A percentile compares a stretch with the other conserved stretches of the same genome.
Evolutionary conservation across 1,139 yeast species (phyloP).

Genomic region (Yamadazyma triangularis): DNA sequence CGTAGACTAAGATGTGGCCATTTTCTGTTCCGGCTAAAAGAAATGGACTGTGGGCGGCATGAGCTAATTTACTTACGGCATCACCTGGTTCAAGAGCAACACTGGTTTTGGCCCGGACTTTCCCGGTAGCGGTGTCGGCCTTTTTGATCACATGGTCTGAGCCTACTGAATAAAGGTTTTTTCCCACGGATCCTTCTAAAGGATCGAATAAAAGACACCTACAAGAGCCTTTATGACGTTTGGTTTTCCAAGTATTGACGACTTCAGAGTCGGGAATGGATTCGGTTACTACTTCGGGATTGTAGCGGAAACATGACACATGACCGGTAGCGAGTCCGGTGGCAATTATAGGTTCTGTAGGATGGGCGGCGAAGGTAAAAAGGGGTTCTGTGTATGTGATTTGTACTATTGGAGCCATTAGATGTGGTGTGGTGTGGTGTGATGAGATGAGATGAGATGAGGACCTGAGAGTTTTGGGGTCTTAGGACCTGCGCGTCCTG

Average conservation of each 20-base stretch:
- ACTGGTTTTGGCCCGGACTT: constrained; percentile 56
- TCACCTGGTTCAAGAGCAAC: too few species aligned
- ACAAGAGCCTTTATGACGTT: constrained; percentile 87
- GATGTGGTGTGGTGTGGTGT: too few species aligned
- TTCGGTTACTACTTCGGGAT: constrained; percentile 31
- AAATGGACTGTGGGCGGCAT: constrained; percentile 60
- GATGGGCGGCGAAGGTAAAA: constrained; percentile 79
- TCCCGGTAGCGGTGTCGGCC: constrained; percentile 70
- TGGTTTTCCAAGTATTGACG: constrained; percentile 70
- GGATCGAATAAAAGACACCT: constrained; percentile 69
- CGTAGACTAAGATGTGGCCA: constrained; percentile 62
- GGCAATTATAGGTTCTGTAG: constrained; percentile 58
- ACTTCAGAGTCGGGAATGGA: constrained; percentile 26
- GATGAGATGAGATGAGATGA: constrained; percentile 11
- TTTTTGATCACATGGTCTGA: constrained; percentile 75
- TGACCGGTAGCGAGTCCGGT: constrained; percentile 82
- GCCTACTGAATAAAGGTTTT: constrained; percentile 64
- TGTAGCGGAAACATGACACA: constrained; percentile 53
- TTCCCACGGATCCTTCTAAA: constrained; percentile 43
- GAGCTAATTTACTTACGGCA: constrained; percentile 57
- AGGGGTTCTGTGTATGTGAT: constrained; percentile 55
- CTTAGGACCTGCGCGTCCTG: too few species aligned
- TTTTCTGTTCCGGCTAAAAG: constrained; percentile 76
- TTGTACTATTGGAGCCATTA: too few species aligned
- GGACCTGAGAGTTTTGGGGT: too few species aligned